Conservation (phyloP, 208 protist genomes). For the Angomonas deanei region DNA sequence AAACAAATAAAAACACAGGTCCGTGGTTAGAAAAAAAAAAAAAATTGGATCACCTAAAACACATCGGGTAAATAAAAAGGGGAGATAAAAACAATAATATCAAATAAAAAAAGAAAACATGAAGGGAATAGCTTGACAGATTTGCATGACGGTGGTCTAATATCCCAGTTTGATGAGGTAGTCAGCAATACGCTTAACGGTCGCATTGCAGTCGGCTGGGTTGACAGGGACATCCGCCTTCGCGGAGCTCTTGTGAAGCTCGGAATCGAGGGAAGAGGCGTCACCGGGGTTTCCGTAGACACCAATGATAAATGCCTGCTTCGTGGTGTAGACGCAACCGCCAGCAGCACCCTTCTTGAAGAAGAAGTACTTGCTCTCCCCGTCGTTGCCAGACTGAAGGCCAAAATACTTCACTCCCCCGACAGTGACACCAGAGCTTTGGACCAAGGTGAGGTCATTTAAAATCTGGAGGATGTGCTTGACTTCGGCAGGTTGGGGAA, state of each 20-base stretch:
- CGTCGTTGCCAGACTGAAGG: slow-evolving; percentile 68
- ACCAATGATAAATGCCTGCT: slow-evolving; percentile 74
- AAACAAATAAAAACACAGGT: background rate
- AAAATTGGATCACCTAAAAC: background rate
- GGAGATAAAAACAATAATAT: slow-evolving; percentile 1
- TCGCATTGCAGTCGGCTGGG: slow-evolving; percentile 78
- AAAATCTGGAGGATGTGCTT: slow-evolving; percentile 72
- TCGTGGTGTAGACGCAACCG: slow-evolving; percentile 82
- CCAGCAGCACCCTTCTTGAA: slow-evolving; percentile 86
- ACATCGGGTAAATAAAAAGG: background rate
- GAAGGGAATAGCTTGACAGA: slow-evolving; percentile 5
- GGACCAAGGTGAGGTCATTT: slow-evolving; percentile 48
- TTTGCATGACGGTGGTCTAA: slow-evolving; percentile 22
- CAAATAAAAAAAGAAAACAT: slow-evolving; percentile 6
- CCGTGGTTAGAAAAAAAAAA: slow-evolving; percentile 1
- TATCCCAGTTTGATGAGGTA: slow-evolving; percentile 85
- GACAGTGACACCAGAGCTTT: slow-evolving; percentile 71
- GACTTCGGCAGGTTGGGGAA: slow-evolving; percentile 84
- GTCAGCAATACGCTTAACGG: slow-evolving; percentile 82
- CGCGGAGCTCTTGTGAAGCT: slow-evolving; percentile 34
- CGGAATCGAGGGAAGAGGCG: slow-evolving; percentile 47
- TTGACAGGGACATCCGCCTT: slow-evolving; percentile 52
- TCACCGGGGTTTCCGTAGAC: slow-evolving; percentile 78
- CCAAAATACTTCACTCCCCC: slow-evolving; percentile 85
- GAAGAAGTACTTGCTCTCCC: slow-evolving; percentile 75